phyloP scores from a whole-genome alignment of 768 basidiomycete species.

The Kwoniella europaea region DNA sequence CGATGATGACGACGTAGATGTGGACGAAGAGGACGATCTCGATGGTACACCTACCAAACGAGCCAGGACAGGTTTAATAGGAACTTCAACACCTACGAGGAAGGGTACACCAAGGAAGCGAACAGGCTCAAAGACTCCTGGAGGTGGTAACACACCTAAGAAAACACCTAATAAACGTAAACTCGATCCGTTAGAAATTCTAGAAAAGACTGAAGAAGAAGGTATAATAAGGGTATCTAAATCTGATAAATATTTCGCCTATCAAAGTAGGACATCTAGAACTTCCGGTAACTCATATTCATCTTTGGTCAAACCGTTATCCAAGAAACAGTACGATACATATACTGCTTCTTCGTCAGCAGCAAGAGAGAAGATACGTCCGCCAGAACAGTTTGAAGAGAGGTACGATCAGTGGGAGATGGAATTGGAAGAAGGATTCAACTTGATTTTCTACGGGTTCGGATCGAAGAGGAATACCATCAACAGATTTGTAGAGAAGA shows the following conservation, averaged over 20 bases:
- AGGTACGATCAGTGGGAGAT: constrained; percentile 64
- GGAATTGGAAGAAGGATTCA: constrained; percentile 83
- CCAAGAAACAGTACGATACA: constrained; percentile 43
- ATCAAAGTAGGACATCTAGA: constrained; percentile 61
- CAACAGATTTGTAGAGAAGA: constrained; percentile 71
- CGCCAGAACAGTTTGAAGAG: constrained; percentile 12
- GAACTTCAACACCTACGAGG: constrained; percentile 20
- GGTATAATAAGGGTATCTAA: constrained; percentile 67
- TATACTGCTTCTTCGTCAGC: constrained; percentile 21
- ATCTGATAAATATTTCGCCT: constrained; percentile 83
- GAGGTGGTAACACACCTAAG: constrained; percentile 22
- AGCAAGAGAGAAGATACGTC: constrained; percentile 14
- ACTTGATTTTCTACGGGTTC: constrained; percentile 82
- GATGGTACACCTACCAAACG: constrained; percentile 39
- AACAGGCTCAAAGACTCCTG: constrained; percentile 8
- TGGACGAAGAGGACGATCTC: constrained; percentile 30
- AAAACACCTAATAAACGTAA: constrained; percentile 25
- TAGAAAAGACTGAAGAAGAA: constrained; percentile 9
- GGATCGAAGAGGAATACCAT: constrained; percentile 82
- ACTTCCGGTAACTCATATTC: constrained; percentile 85
- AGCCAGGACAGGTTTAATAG: constrained; percentile 33
- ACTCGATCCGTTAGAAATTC: constrained; percentile 17
- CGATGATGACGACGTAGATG: constrained; percentile 37
- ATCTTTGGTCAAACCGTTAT: constrained; percentile 70
- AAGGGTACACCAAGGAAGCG: constrained; percentile 11